A percentile compares a stretch with the other conserved stretches of the same genome.
phyloP scores from a whole-genome alignment of 306 rosid genomes.

The Hylodesmum podocarpum region DNA sequence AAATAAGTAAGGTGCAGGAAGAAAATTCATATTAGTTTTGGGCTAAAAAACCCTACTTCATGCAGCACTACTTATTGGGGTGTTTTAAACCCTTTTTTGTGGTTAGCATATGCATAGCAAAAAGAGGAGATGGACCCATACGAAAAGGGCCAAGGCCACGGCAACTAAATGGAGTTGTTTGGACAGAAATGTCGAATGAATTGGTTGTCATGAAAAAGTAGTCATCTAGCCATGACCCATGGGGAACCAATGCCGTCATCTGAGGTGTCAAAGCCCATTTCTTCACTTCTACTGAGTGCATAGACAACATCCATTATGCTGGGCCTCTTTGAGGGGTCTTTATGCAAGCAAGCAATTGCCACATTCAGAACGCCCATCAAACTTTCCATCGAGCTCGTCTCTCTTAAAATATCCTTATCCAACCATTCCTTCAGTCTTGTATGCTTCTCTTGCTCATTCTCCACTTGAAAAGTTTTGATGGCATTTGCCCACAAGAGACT shows the following conservation, averaged over 20 bases:
- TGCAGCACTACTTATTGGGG: background rate
- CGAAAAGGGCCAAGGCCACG: background rate
- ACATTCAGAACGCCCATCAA: slow-evolving; percentile 51
- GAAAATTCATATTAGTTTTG: background rate
- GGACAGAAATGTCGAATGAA: background rate
- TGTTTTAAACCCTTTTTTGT: background rate
- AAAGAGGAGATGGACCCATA: background rate
- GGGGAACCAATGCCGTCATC: slow-evolving; percentile 58
- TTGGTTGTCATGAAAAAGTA: background rate
- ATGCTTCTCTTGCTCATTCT: slow-evolving; percentile 48
- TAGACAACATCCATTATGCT: slow-evolving; percentile 83
- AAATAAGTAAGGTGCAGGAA: too few relatives aligned
- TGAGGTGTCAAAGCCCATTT: slow-evolving; percentile 59
- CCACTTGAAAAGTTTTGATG: slow-evolving; percentile 47
- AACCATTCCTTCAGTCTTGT: slow-evolving; percentile 58
- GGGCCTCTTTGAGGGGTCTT: slow-evolving; percentile 75
- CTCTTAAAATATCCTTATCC: slow-evolving; percentile 49
- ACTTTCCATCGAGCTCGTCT: slow-evolving; percentile 63
- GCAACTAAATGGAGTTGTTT: background rate
- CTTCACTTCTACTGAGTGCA: slow-evolving; percentile 73
- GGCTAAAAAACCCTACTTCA: background rate
- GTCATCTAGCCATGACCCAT: slow-evolving; percentile 56
- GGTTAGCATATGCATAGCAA: background rate
- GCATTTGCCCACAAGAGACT: slow-evolving; percentile 54
- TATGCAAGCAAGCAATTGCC: slow-evolving; percentile 76